Conservation (phyloP, 2,329 filamentous ascomycete genomes). For the Aureobasidium sp. region DNA sequence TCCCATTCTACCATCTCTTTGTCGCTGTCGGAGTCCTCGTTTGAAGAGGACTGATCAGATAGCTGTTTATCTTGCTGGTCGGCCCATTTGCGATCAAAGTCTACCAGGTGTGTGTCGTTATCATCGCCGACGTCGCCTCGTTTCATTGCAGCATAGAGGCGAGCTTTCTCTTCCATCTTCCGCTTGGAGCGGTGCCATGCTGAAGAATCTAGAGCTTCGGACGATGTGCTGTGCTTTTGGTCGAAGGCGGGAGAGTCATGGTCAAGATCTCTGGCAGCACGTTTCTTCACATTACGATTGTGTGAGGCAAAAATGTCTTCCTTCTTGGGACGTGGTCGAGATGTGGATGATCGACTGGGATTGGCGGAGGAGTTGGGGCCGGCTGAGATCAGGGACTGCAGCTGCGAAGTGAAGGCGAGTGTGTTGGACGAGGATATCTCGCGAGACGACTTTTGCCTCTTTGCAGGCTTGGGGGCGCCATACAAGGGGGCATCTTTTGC, state of each 20-base stretch:
- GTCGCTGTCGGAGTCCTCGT: constrained; percentile 34
- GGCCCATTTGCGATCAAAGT: constrained; percentile 91
- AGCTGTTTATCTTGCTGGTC: constrained; percentile 35
- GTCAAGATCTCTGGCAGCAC: constrained; percentile 53
- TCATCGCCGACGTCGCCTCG: constrained; percentile 67
- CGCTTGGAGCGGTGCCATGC: constrained; percentile 61
- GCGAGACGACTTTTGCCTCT: constrained; percentile 46
- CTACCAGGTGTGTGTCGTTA: constrained; percentile 62
- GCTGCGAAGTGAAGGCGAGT: constrained; percentile 80
- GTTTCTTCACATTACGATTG: constrained; percentile 56
- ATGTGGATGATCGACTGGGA: constrained; percentile 36
- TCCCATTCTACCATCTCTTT: constrained; percentile 73
- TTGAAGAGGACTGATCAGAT: constrained; percentile 31
- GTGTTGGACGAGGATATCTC: constrained; percentile 63
- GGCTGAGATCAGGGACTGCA: constrained; percentile 68
- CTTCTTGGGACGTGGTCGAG: constrained; percentile 53
- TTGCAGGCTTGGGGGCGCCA: constrained; percentile 64
- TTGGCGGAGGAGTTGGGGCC: constrained; percentile 35
- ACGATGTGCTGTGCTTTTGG: constrained; percentile 57
- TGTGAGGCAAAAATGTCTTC: constrained; percentile 62
- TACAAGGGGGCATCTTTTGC: constrained; percentile 63
- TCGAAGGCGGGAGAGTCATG: constrained; percentile 51
- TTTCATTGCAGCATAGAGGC: constrained; percentile 83
- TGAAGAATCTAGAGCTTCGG: constrained; percentile 53
- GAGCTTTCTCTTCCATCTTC: constrained; percentile 84